Conservation (phyloP, 192 early-diverging fungal species). For the Jimgerdemannia flammicorona region DNA sequence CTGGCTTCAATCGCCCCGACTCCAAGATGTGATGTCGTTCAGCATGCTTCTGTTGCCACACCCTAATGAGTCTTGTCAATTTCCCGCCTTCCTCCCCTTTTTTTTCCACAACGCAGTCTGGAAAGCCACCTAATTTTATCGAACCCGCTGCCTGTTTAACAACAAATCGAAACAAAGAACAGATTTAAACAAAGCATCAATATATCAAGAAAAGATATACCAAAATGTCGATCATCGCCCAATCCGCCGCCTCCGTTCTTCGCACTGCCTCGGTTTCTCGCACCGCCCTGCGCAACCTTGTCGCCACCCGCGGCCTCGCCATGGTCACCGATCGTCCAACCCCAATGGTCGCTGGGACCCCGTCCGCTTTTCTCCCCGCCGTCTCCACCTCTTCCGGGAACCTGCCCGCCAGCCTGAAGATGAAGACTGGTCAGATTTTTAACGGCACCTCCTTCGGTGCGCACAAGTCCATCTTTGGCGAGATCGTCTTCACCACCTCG, state of each 20-base stretch:
- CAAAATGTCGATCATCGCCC: conserved; percentile 21
- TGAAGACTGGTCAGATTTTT: conserved; percentile 81
- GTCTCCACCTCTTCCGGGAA: conserved; percentile 27
- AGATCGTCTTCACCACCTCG: conserved; percentile 94
- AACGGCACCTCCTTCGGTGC: conserved; percentile 87
- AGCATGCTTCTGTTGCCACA: neutral
- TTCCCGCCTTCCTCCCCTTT: conserved; percentile 22
- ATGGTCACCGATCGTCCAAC: conserved; percentile 55
- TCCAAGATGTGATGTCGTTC: too few species aligned
- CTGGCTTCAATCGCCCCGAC: too few species aligned
- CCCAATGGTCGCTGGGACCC: conserved; percentile 25
- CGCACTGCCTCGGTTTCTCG: conserved; percentile 2
- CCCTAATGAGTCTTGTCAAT: conserved; percentile 6
- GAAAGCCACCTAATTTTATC: conserved; percentile 6
- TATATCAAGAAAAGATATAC: neutral
- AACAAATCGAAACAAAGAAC: conserved; percentile 2
- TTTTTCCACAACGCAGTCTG: conserved; percentile 13
- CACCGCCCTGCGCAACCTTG: neutral
- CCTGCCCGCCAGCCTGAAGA: conserved; percentile 63
- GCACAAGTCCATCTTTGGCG: conserved; percentile 65
- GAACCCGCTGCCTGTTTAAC: conserved; percentile 5
- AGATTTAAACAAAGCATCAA: too few species aligned
- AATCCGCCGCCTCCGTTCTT: conserved; percentile 6
- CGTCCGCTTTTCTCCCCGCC: conserved; percentile 25
- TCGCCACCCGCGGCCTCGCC: conserved; percentile 31